These are phyloP conservation scores for Zanthoxylum bungeanum DNA, from an alignment of 345 rosid species.

Conservation along the genomic window DNA sequence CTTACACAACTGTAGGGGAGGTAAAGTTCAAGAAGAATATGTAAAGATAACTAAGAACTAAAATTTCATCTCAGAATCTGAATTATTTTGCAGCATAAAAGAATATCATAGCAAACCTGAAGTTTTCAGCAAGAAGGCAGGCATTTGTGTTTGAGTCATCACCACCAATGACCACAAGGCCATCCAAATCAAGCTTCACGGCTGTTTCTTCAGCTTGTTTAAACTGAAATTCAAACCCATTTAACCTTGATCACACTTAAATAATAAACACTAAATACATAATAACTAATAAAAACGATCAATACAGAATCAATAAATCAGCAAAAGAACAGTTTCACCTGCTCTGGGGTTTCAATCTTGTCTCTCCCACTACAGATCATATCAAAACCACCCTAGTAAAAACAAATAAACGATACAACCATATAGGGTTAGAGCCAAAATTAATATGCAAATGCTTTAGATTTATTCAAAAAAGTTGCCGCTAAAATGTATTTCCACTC, in stretches of 20 bases:
- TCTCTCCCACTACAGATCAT: constrained; percentile 99
- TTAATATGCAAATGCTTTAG: background rate
- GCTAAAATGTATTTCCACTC: too few relatives aligned
- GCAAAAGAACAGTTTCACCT: constrained; percentile 39
- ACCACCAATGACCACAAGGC: constrained; percentile 92
- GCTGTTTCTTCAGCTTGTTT: constrained; percentile 98
- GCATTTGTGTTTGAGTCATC: constrained; percentile 99
- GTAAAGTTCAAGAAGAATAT: background rate
- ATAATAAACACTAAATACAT: background rate
- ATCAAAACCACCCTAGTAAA: constrained; percentile 91
- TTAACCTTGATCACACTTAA: constrained; percentile 4
- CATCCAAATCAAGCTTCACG: constrained; percentile 83
- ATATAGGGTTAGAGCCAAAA: background rate
- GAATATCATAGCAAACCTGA: constrained; percentile 44
- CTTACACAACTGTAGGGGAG: background rate
- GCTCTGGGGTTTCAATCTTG: constrained; percentile 98
- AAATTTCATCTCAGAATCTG: background rate
- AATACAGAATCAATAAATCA: background rate
- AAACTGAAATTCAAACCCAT: constrained; percentile 49
- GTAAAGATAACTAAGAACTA: background rate
- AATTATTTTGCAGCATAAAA: background rate
- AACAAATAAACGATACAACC: background rate
- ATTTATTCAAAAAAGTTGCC: too few relatives aligned
- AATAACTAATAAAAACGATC: background rate
- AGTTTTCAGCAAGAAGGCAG: constrained; percentile 94